A percentile compares a stretch with the other conserved stretches of the same genome.
Evolutionary conservation across 1,284 basidiomycete species (phyloP).

Genomic region (Ceratobasidium theobromae): DNA sequence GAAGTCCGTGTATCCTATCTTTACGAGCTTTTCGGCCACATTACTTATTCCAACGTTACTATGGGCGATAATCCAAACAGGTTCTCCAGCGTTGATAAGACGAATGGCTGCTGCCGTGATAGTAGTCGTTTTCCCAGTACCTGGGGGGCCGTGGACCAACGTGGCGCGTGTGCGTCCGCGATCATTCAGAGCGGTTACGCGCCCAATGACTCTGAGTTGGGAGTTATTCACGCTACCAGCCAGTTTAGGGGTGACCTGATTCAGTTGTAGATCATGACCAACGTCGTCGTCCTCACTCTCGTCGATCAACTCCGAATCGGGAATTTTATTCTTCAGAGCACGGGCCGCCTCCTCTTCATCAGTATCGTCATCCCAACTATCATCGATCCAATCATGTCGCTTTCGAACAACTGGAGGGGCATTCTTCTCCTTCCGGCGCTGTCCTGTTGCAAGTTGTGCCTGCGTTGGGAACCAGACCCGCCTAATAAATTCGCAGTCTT

Average conservation of each 20-base stretch:
- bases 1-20: slow-evolving; percentile 51
- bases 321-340: not conserved
- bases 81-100: slow-evolving; percentile 46
- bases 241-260: slow-evolving; percentile 1
- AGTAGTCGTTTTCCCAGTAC: slow-evolving; percentile 63
- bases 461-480: slow-evolving; percentile 34
- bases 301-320: slow-evolving; percentile 17
- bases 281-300: slow-evolving; percentile 9
- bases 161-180: slow-evolving; percentile 34
- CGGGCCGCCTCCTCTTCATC: slow-evolving; percentile 23
- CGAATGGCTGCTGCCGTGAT: slow-evolving; percentile 61
- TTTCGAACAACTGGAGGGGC: not conserved
- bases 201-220: slow-evolving; percentile 22
- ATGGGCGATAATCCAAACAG: slow-evolving; percentile 72
- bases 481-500: slow-evolving; percentile 30
- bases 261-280: not conserved
- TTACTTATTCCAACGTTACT: slow-evolving; percentile 70
- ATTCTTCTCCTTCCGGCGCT: slow-evolving; percentile 2
- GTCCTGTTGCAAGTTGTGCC: not conserved
- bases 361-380: slow-evolving; percentile 20
- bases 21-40: slow-evolving; percentile 61
- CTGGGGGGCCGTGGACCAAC: slow-evolving; percentile 61
- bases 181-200: slow-evolving; percentile 11
- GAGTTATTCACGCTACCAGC: slow-evolving; percentile 5
- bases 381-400: slow-evolving; percentile 5